phyloP scores from a whole-genome alignment of 306 rosid species.

The Prunus salicina region DNA sequence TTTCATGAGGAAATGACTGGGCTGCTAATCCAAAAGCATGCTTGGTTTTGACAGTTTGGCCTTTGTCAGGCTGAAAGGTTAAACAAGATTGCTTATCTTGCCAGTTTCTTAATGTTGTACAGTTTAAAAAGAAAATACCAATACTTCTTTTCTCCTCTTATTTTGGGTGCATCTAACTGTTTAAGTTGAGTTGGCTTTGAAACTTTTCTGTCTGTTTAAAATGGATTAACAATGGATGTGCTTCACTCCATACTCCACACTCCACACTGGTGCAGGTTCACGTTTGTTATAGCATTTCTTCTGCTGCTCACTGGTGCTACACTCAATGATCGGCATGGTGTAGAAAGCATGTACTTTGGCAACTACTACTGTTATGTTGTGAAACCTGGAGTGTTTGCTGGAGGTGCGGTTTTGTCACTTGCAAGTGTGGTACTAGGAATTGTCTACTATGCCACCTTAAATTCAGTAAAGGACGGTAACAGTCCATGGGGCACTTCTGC shows the following conservation, averaged over 20 bases:
- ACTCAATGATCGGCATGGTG: constrained; percentile 48
- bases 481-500: constrained; percentile 32
- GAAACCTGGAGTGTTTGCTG: constrained; percentile 74
- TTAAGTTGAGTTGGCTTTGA: neutral
- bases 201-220: neutral
- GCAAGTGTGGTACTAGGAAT: constrained; percentile 68
- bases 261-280: constrained; percentile 49
- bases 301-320: constrained; percentile 69
- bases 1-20: neutral
- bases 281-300: constrained; percentile 61
- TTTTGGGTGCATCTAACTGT: neutral
- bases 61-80: neutral
- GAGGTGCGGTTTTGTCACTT: constrained; percentile 53
- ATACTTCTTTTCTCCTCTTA: neutral
- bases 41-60: neutral
- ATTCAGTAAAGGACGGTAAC: constrained; percentile 35
- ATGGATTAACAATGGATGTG: neutral
- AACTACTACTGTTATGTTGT: constrained; percentile 71
- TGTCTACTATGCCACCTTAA: constrained; percentile 48
- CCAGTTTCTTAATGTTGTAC: neutral
- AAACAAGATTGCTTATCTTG: neutral
- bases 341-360: constrained; percentile 52
- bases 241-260: neutral
- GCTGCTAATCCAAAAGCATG: neutral
- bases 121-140: neutral